Evolutionary conservation across 345 rosid genomes (phyloP).

Genomic region (Bruguiera parviflora): DNA sequence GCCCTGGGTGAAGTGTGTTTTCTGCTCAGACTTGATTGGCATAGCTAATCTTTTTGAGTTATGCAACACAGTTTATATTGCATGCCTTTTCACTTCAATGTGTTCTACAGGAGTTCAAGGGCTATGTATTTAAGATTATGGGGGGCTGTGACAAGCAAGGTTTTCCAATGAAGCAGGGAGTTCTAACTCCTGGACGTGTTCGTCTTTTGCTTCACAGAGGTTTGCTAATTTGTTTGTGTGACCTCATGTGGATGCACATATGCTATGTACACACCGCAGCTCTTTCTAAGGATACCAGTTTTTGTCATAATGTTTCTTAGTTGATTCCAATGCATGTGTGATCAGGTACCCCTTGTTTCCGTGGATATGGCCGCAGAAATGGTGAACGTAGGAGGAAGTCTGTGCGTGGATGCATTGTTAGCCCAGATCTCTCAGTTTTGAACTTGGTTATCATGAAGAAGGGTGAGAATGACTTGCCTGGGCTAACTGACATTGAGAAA

Average conservation of each 20-base stretch:
- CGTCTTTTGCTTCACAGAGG: constrained; percentile 82
- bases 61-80: not conserved
- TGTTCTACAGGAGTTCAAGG: constrained; percentile 66
- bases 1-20: constrained; percentile 57
- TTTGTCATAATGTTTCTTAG: not conserved
- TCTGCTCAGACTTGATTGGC: not conserved
- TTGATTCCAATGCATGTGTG: constrained; percentile 4
- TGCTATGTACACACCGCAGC: not conserved
- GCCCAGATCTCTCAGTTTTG: constrained; percentile 73
- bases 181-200: constrained; percentile 85
- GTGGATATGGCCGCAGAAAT: constrained; percentile 70
- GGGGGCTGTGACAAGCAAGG: constrained; percentile 98
- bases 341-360: constrained; percentile 77
- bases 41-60: not conserved
- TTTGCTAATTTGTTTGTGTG: constrained; percentile 10
- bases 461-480: constrained; percentile 79
- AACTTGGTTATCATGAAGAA: constrained; percentile 79
- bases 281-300: not conserved
- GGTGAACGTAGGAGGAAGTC: constrained; percentile 87
- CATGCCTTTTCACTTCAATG: not conserved
- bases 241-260: not conserved
- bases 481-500: constrained; percentile 66
- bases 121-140: constrained; percentile 84
- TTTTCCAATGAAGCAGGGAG: constrained; percentile 95
- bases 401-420: constrained; percentile 87